Evolutionary conservation across 2,329 filamentous ascomycete species (phyloP), one percentile per base, ranked within the genome.

Genomic region (Chaetomium olivaceum): DNA sequence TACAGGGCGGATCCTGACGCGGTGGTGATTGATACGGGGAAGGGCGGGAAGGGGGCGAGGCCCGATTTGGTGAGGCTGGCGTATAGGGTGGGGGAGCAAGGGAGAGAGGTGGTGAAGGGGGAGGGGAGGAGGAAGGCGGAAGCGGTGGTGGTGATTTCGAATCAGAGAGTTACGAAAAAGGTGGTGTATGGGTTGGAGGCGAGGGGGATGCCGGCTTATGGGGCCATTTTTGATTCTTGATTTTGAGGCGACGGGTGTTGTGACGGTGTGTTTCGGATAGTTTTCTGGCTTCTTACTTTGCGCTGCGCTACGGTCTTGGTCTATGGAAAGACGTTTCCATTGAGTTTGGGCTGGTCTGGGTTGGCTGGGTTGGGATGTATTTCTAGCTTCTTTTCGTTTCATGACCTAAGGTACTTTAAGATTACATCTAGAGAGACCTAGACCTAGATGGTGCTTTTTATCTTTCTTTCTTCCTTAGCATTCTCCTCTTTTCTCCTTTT

Each of bases 71-170:
- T 74, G 14, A 69, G 61, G 58, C 52, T 82, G 16, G 67, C 68
- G 3, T 75, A 73, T 54, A 46, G 73, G 6, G 69, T 75, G 2
- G 71, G 70, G 69, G 71, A 73, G 63, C 33, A 64, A 60, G 72
- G 69, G 29, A 65, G 64, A 52, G 65, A 61, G 5, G 67, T 68
- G 27, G 54, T 57, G n/a, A 2, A 1, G 6, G 55, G 33, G 46
- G 58, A 4, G 59, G 66, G 25, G 11, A 21, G 36, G 16, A 66
- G 58, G 39, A 66, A 63, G 61, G 70, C 68, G 1, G 89, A 92
- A 80, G 90, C 89, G 2, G 88, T 92, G 46, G 88, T 91, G 73
- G 83, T 92, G 66, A 89, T 93, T 71, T 87, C 87, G 63, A 93
- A 92, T 74, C 85, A 88, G 64, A 82, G 77, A 64, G 82, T 91